Conservation (phyloP, 139 green algal genomes). For the Volvox africanus region DNA sequence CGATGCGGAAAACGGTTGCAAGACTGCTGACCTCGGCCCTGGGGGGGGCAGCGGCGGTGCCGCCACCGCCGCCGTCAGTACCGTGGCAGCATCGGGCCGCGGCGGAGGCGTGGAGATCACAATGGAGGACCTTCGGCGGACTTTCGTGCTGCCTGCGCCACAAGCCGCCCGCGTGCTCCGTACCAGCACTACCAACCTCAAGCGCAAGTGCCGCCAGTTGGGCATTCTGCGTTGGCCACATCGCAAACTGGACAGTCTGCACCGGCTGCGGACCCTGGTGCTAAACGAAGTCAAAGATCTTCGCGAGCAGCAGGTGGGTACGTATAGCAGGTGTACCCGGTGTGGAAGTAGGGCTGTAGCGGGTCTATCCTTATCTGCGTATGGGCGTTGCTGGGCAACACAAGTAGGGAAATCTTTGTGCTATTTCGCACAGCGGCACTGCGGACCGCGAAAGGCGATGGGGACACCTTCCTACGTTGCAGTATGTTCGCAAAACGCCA, state of each 20-base stretch:
- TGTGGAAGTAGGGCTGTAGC: neutral
- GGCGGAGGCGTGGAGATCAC: neutral
- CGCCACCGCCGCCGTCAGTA: neutral
- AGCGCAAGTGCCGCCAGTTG: constrained; percentile 70
- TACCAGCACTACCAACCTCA: constrained; percentile 67
- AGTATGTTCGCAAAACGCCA: too few relatives aligned
- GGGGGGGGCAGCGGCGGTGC: neutral
- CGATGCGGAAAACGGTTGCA: neutral
- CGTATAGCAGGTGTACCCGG: too few relatives aligned
- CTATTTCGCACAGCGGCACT: too few relatives aligned
- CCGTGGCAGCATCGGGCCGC: neutral
- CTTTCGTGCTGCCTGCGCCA: constrained; percentile 12
- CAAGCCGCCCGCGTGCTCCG: constrained; percentile 58
- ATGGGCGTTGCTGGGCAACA: too few relatives aligned
- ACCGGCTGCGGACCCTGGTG: constrained; percentile 38
- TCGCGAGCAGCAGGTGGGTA: neutral
- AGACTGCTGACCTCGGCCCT: neutral
- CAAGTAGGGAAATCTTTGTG: too few relatives aligned
- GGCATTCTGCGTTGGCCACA: constrained; percentile 67
- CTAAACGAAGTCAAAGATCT: neutral
- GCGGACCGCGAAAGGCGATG: too few relatives aligned
- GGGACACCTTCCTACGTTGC: too few relatives aligned
- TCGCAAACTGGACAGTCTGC: constrained; percentile 61
- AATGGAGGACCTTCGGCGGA: neutral
- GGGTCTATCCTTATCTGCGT: too few relatives aligned